Evolutionary conservation across 768 basidiomycete species (phyloP), one percentile per base, ranked within the genome.

Genomic region (Hygrocybe coccinea): DNA sequence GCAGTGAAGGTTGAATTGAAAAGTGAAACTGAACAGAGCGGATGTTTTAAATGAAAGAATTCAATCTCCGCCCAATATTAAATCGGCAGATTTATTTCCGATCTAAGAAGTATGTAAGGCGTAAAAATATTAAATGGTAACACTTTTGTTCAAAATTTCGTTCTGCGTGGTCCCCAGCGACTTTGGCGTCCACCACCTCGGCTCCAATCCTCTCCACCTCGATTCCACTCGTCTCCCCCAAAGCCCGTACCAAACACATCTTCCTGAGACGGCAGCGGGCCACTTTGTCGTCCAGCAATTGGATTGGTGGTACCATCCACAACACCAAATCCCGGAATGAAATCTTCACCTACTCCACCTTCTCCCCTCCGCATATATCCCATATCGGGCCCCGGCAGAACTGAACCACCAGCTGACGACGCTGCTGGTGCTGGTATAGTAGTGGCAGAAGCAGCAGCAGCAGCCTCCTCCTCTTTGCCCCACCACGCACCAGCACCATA

Each of bases 241-340:
- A 57, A 3, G 34, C 50, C 50, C n/a, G 51, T 25, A 6, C 65
- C 67, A n/a, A 59, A 59, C 15, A 64, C 50, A 24, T 60, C 57
- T 10, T 64, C 65, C 39, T 56, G 61, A 8, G 69, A 61, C 8
- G 66, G 59, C 55, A 60, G 60, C 52, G 71, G 64, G 60, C 67
- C 67, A 69, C 70, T 63, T 62, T 69, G 63, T 62, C 63, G 64
- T 63, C 63, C 60, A 58, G 64, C 54, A 56, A 21, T 57, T 43
- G 52, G 19, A 36, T 37, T 21, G 17, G 45, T 19, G 33, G 11
- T 29, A 17, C 14, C 34, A 21, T 25, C 48, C 9, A 35, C 10
- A 29, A 7, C 33, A 49, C 83, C 79, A 56, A 88, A 74, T 1
- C 87, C 87, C 25, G 87, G 88, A 17, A 88, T 83, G 58, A 77